A percentile compares a stretch with the other conserved stretches of the same genome.
Evolutionary conservation across 2,329 filamentous ascomycete species (phyloP).

Genomic region (Ophiocordyceps camponoti-rufipedis): DNA sequence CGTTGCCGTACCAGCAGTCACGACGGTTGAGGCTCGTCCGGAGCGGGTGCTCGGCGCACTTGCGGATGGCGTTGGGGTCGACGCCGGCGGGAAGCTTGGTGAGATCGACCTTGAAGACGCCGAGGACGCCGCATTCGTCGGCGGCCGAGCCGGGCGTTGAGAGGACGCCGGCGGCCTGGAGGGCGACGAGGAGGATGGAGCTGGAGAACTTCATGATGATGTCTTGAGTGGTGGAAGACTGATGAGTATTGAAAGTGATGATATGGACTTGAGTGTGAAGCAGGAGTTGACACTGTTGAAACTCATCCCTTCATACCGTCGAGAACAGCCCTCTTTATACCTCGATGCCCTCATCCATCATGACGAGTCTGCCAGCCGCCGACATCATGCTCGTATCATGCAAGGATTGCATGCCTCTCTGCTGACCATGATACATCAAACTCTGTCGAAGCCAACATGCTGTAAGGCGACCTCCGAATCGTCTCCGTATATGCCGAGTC

Average conservation of each 20-base stretch:
- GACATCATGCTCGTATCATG: neutral
- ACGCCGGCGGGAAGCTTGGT: neutral
- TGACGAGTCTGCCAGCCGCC: neutral
- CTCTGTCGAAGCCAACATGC: neutral
- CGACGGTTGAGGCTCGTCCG: neutral
- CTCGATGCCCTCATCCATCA: neutral
- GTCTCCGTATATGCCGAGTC: neutral
- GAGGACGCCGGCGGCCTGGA: neutral
- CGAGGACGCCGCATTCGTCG: neutral
- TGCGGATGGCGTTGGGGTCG: neutral
- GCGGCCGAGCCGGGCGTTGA: neutral
- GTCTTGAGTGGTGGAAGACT: neutral
- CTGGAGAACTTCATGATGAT: neutral
- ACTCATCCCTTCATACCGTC: neutral
- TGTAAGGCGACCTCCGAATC: neutral
- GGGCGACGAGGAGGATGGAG: neutral
- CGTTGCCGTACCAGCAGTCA: neutral
- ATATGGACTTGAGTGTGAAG: neutral
- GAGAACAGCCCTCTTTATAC: neutral
- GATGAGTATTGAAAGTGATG: neutral
- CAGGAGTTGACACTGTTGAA: neutral
- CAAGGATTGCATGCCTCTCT: neutral
- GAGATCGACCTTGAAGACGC: neutral
- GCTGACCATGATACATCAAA: neutral
- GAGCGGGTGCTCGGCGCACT: neutral